phyloP scores from a whole-genome alignment of 208 protist species.

The Angomonas deanei region DNA sequence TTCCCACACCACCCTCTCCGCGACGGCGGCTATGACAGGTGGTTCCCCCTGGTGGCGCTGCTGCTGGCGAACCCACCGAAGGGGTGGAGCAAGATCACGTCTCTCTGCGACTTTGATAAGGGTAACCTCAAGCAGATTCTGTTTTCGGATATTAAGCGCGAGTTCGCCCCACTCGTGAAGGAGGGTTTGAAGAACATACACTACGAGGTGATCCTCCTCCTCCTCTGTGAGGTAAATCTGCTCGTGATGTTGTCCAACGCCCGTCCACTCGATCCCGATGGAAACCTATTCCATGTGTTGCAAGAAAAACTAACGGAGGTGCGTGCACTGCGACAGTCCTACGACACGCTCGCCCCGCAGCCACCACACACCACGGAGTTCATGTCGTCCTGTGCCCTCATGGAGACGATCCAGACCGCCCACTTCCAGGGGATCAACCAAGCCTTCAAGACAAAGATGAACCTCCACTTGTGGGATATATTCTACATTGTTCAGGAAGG shows the following conservation, averaged over 20 bases:
- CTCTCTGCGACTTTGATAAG: background rate
- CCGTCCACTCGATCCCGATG: background rate
- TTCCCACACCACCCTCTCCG: background rate
- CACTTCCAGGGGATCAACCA: background rate
- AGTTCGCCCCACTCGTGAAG: background rate
- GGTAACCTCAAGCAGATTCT: background rate
- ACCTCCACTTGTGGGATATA: background rate
- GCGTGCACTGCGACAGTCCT: background rate
- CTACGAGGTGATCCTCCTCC: background rate
- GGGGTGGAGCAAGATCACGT: background rate
- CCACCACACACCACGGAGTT: background rate
- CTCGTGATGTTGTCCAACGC: background rate
- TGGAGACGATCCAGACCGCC: background rate
- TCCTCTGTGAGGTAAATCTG: constrained; percentile 2
- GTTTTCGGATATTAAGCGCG: background rate
- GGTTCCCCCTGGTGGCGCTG: background rate
- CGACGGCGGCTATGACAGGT: background rate
- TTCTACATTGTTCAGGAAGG: background rate
- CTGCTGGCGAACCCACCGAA: background rate
- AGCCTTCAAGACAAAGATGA: background rate
- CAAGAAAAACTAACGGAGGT: background rate
- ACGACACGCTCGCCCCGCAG: no score
- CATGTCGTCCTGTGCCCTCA: no score
- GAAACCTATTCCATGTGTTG: background rate
- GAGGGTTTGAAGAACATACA: background rate